Evolutionary conservation across 164 flowering plant genomes (phyloP), one percentile per base, ranked within the genome.

Genomic region (Paratinospora sagittata): DNA sequence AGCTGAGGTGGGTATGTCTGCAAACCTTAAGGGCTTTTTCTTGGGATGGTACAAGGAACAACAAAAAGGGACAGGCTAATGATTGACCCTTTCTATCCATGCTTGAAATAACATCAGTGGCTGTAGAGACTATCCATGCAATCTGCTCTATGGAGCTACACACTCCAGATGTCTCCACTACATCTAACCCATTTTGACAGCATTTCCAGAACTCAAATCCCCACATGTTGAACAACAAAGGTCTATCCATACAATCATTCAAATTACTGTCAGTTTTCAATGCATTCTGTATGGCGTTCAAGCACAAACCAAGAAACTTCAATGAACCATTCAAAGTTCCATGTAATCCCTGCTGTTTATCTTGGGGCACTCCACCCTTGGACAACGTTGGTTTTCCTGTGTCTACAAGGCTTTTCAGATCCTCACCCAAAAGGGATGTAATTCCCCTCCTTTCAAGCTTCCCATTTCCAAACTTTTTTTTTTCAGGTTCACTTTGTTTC

Each of bases 141-240:
- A 92, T 87, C 83, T 93, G 85, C 81, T 90, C 88, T 27, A 69
- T 64, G 0, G 78, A 77, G 58, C 87, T 70, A 81, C 81, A 80
- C 74, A 82, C 67, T 65, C 85, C 87, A 76, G 82, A 84, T 30
- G 85, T 84, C 68, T 86, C 96, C 70, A 93, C 33, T 26, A 95
- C 76, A 85, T 88, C 86, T 33, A 73, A 84, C 63, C 92, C 90
- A 73, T 30, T 27, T 0, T 81, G 76, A 80, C 81, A 87, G 75
- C 76, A 76, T 68, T 84, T 87, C 92, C 89, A 95, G 47, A 90
- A 90, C 74, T 91, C 91, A 83, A 85, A 23, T 68, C 99, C 98
- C 99, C 99, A 95, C 10, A 70, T 8, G 57, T 79, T 77, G 34
- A 73, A 77, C 78, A 88, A 82, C 63, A 90, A 79, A 65, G 88